Percentiles rank a stretch among this genome's conserved stretches.
phyloP scores from a whole-genome alignment of 495 filamentous ascomycete genomes.

The Lophium mytilinum region DNA sequence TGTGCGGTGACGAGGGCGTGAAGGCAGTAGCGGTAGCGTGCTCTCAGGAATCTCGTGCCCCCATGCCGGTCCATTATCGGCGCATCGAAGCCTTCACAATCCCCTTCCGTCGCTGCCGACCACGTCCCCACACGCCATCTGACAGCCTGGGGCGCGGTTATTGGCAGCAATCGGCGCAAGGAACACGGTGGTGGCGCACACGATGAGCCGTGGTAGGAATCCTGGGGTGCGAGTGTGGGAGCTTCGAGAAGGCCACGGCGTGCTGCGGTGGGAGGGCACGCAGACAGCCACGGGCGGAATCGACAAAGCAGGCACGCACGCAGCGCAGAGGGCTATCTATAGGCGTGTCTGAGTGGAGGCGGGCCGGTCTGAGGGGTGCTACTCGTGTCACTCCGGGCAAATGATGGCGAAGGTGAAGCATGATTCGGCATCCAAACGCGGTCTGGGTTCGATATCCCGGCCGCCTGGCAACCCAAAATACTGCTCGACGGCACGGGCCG shows the following conservation, averaged over 20 bases:
- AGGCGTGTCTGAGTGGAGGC: not conserved
- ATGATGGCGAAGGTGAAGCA: not conserved
- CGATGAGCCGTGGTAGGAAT: no score
- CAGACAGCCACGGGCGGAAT: no score
- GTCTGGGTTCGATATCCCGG: not conserved
- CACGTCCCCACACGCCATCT: no score
- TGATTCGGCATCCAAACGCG: slow-evolving; percentile 4
- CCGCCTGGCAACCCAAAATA: not conserved
- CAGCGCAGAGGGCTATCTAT: not conserved
- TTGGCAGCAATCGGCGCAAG: no score
- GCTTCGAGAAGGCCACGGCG: no score
- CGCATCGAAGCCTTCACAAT: not conserved
- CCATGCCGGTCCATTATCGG: not conserved
- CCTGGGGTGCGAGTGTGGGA: no score
- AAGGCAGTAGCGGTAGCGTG: not conserved
- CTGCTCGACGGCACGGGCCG: no score
- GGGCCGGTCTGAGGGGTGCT: not conserved
- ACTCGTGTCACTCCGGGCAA: slow-evolving; percentile 1
- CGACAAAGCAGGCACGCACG: no score
- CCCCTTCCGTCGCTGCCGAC: no score
- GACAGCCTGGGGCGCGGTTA: no score
- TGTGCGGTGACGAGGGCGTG: not conserved
- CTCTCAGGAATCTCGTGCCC: not conserved
- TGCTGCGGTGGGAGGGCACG: no score
- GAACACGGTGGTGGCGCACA: no score